Base-by-base conservation (phyloP, 1,284 basidiomycete species). In the Sporisorium scitamineum region DNA sequence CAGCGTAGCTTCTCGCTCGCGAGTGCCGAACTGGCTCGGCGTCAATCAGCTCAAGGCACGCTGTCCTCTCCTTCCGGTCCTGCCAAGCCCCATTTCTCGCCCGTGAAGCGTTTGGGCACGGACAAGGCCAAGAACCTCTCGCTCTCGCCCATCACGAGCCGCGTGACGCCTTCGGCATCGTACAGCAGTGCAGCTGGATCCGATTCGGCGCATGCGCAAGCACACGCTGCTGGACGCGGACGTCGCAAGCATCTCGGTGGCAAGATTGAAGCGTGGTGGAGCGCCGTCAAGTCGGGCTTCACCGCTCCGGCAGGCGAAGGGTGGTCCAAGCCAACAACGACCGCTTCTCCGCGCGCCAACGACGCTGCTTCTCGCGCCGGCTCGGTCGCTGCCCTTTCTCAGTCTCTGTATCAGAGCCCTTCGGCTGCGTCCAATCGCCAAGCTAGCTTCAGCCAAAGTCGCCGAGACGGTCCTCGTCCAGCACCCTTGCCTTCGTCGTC, bases 231-330 rank as follows among this genome's bases (percentile, higher is more conserved):
- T 26, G 65, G 67, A 31, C 67, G 79, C 3, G 65, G 75, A 37
- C 65, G 72, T 27, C 63, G 72, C 20, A 76, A 74, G 54, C 66
- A 79, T 51, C 64, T 83, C n/a, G 79, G 80, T 24, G 63, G 69
- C 61, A 81, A 82, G 67, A 82, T 83, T 58, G 81, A 83, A 41
- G 79, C 80, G 3, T 83, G 81, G 81, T 83, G 81, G 81, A 80
- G 76, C 53, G 80, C 81, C 6, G 81, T 83, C 71, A 83, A 83
- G 71, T 76, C 80, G 7, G 80, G 80, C 42, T 83, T 83, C 55
- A 75, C 66, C 13, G 70, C 44, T 48, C 63, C 67, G 2, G 45
- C 66, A 0, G 56, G 62, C 20, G 70, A 72, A 20, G 56, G 70
- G 7, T 70, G 64, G 61, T 55, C 64, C 11, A 72, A 63, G 42